Conservation (phyloP, 2,329 filamentous ascomycete species). For the Daldinia sp. region DNA sequence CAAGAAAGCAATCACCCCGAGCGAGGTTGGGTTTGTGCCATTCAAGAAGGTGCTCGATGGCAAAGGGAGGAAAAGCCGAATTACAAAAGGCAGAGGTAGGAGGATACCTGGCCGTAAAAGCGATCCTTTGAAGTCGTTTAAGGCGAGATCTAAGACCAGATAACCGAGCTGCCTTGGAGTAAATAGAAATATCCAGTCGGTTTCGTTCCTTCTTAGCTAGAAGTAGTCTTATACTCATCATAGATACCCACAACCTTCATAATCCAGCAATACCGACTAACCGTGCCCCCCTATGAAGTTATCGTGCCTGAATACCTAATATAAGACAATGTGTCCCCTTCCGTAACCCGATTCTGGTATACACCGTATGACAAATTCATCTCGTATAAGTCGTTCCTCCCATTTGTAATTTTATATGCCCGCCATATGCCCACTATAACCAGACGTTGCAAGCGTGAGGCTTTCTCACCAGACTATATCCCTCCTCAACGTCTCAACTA, state of each 20-base stretch:
- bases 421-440: not conserved
- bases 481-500: not conserved
- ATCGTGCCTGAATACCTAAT: not conserved
- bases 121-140: constrained; percentile 92
- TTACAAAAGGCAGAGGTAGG: constrained; percentile 55
- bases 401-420: not conserved
- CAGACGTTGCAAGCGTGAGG: not conserved
- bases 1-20: constrained; percentile 70
- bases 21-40: constrained; percentile 80
- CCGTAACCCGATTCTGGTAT: not conserved
- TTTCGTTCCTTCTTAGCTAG: constrained; percentile 11
- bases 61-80: constrained; percentile 57
- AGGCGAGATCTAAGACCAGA: constrained; percentile 62
- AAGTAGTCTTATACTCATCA: constrained; percentile 11
- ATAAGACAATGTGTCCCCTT: not conserved
- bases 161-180: constrained; percentile 15
- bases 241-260: constrained; percentile 31
- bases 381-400: not conserved
- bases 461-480: not conserved
- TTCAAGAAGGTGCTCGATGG: constrained; percentile 62
- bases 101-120: constrained; percentile 70
- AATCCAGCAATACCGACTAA: constrained; percentile 12
- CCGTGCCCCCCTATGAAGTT: not conserved
- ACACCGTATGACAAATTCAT: not conserved
- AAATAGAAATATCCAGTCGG: not conserved